Conservation (phyloP, 345 rosid species). For the Aethionema arabicum region DNA sequence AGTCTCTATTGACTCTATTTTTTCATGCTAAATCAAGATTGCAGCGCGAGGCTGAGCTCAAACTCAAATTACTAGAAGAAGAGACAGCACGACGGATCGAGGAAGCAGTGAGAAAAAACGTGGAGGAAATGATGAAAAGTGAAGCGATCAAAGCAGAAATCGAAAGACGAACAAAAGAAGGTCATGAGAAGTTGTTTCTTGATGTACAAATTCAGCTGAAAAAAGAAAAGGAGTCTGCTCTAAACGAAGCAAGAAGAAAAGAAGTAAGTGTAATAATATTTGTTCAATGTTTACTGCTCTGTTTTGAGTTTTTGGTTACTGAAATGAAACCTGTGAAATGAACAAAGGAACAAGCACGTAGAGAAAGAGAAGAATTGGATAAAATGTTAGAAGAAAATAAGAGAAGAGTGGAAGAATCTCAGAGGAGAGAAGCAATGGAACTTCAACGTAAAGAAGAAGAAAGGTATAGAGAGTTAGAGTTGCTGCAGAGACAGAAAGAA, state of each 20-base stretch:
- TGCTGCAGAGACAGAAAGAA: slow-evolving; percentile 75
- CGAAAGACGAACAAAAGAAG: slow-evolving; percentile 58
- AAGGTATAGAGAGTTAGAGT: slow-evolving; percentile 69
- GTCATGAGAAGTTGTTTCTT: slow-evolving; percentile 59
- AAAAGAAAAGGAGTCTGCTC: slow-evolving; percentile 70
- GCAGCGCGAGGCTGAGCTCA: slow-evolving; percentile 64
- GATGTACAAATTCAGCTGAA: slow-evolving; percentile 58
- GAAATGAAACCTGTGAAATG: slow-evolving; percentile 5
- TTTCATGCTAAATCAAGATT: slow-evolving; percentile 40
- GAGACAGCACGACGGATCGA: slow-evolving; percentile 71
- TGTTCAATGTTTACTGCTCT: slow-evolving; percentile 1
- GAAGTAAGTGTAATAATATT: slow-evolving; percentile 50
- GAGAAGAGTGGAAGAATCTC: slow-evolving; percentile 83
- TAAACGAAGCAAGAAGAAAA: slow-evolving; percentile 62
- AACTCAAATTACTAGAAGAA: slow-evolving; percentile 63
- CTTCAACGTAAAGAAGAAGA: slow-evolving; percentile 81
- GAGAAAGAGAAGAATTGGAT: slow-evolving; percentile 82
- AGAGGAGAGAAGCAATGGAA: slow-evolving; percentile 79
- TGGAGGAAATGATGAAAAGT: slow-evolving; percentile 62
- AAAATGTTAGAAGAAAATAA: slow-evolving; percentile 85
- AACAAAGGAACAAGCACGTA: slow-evolving; percentile 71
- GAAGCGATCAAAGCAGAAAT: slow-evolving; percentile 58
- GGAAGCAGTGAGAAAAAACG: slow-evolving; percentile 74
- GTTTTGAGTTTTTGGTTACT: background rate
- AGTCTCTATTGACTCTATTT: slow-evolving; percentile 2